Base-by-base conservation (phyloP, 176 grass and related monocot genomes). In the Musa acuminata region DNA sequence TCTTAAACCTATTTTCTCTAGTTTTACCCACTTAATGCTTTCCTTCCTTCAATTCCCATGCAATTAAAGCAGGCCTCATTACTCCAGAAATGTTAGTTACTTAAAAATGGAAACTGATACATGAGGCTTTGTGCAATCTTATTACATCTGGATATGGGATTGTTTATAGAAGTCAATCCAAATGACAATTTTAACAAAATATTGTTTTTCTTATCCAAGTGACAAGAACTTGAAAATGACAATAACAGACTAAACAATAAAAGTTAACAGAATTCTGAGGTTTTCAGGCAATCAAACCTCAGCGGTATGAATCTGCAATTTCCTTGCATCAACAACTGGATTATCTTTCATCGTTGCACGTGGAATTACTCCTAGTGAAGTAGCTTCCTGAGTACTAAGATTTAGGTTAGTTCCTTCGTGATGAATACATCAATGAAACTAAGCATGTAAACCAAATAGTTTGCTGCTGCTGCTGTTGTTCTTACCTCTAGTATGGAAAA, bases 401-500 rank as follows among this genome's bases (percentile, higher is more conserved):
- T 67, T 53, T 62, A 80, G 70, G 53, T 81, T 50, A 49, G 17
- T 13, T 22, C 1, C 17, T 13, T 77, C 2, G 11, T 62, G 13
- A 26, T 51, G 13, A 53, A n/a, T 63, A 62, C 14, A 35, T 64
- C 0, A 17, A 64, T 35, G 24, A 43, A 80, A 63, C 24, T 52
- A 52, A 51, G 48, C 14, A 11, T 19, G 35, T 72, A 63, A 63
- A 49, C 50, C 35, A 52, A 26, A 16, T 67, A 52, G 43, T 35
- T 78, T n/a, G 25, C n/a, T 79, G 57, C 51, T 77, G 62, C 17
- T 27, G 69, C 19, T 54, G 11, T 84, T 81, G 75, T 23, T 43
- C 55, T 87, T 23, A 97, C 94, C 90, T 93, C 90, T 23, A 97
- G 55, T 75, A 97, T 88, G n/a, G 90, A 87, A 83, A 93, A 91